These are phyloP conservation scores for Lachancea mirantina DNA, from an alignment of 805 yeast species.

Conservation along the genomic window DNA sequence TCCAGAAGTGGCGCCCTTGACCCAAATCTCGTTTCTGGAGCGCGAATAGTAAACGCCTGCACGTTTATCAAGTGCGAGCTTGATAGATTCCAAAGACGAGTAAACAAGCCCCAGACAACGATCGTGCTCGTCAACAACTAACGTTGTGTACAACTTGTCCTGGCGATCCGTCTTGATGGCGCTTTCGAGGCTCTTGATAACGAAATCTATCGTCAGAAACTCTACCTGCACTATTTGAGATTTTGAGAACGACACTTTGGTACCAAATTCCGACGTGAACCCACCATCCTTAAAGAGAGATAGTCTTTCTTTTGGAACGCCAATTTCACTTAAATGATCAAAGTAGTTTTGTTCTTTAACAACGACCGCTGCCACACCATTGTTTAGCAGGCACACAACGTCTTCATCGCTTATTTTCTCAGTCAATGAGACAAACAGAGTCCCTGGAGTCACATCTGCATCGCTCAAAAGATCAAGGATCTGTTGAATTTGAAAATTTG, in stretches of 20 bases:
- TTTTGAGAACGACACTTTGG: conserved; percentile 11
- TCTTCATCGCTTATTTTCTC: conserved; percentile 35
- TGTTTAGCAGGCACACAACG: conserved; percentile 48
- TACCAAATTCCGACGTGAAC: conserved; percentile 15
- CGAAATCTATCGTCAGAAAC: conserved; percentile 13
- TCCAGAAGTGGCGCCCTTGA: conserved; percentile 94
- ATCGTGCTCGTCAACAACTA: conserved; percentile 63
- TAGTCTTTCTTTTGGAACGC: conserved; percentile 47
- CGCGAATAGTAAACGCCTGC: conserved; percentile 94
- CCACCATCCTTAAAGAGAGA: conserved; percentile 22
- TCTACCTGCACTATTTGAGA: conserved; percentile 10
- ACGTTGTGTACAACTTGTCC: conserved; percentile 80
- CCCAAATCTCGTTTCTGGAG: conserved; percentile 83
- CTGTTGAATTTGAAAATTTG: too few relatives aligned
- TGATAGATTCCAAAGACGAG: conserved; percentile 75
- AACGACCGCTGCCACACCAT: conserved; percentile 48
- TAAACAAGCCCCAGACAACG: conserved; percentile 85
- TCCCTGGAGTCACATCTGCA: too few relatives aligned
- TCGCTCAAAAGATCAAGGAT: too few relatives aligned
- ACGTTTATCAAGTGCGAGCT: conserved; percentile 69
- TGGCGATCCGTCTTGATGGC: conserved; percentile 70
- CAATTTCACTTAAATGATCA: conserved; percentile 34
- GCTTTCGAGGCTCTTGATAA: conserved; percentile 33
- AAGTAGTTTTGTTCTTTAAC: conserved; percentile 28
- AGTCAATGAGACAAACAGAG: too few relatives aligned